Evolutionary conservation across 1,139 yeast genomes (phyloP), one percentile per base, ranked within the genome.

Genomic region (Yamadazyma conglobata): DNA sequence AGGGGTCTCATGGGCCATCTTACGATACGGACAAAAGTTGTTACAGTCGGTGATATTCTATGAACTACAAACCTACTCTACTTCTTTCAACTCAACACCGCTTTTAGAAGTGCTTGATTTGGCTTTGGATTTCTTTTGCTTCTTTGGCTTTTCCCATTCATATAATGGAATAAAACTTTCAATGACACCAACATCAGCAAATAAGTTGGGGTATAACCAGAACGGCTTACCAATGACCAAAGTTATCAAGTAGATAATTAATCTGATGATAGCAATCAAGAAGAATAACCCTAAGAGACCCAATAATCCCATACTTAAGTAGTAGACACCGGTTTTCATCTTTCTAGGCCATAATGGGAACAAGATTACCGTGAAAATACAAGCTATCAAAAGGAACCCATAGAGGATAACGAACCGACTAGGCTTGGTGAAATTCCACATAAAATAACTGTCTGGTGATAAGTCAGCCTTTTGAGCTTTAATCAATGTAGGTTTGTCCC

Each of bases 321-420:
- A 91, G 85, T 95, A 91, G 22, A 87, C 96, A 22, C 94, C 95
- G 33, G 73, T 71, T 55, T 95, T 82, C 93, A 91, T 79, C 57
- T 79, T 76, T 29, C 69, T 54, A 14, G 99, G 99, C 99, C 99
- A 91, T 48, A 91, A 72, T 40, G 98, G 99, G 78, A 87, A 93
- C 50, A 91, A 70, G 21, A 91, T 86, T 25, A 88, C 61, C 2
- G 86, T 73, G 47, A 91, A 79, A 8, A 88, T 77, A 14, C 72
- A 88, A 9, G 65, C 70, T 24, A 89, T 62, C 22, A 84, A 72
- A 57, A 87, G 57, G 33, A 70, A 58, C 39, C 94, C 76, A 56
- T 84, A 76, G 46, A 74, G 47, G 55, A 77, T 45, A 68, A 87
- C 60, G 59, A 63, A 73, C 30, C 86, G 73, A 41, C 84, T 84